Evolutionary conservation across 2,329 filamentous ascomycete species (phyloP).

Genomic region (Aureobasidium mangrovei): DNA sequence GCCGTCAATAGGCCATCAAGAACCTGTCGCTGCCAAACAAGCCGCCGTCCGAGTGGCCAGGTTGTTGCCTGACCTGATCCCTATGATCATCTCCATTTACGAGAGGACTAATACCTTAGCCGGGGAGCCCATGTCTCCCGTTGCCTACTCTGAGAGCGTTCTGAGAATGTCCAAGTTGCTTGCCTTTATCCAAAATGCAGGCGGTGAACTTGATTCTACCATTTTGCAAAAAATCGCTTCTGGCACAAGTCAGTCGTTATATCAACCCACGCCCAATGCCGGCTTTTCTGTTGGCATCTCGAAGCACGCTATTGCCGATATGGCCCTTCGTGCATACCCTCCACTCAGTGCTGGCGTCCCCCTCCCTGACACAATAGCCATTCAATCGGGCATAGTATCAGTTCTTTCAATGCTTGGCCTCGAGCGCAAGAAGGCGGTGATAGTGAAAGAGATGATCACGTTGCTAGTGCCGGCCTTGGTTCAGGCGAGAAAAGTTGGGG

Average conservation of each 20-base stretch:
- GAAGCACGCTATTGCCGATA: conserved; percentile 48
- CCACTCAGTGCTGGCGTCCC: conserved; percentile 53
- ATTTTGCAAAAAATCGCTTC: conserved; percentile 42
- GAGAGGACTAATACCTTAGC: conserved; percentile 54
- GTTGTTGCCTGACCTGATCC: conserved; percentile 63
- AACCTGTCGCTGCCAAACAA: conserved; percentile 18
- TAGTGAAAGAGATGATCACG: conserved; percentile 75
- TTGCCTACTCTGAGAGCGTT: conserved; percentile 63
- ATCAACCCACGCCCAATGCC: conserved; percentile 7
- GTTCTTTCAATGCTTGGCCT: conserved; percentile 72
- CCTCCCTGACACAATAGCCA: conserved; percentile 65
- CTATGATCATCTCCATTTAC: conserved; percentile 67
- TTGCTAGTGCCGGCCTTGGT: conserved; percentile 77
- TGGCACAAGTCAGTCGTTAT: conserved; percentile 16
- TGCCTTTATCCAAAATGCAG: conserved; percentile 55
- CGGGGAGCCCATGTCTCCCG: conserved; percentile 59
- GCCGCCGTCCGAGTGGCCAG: conserved; percentile 42
- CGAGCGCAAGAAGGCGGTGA: conserved; percentile 82
- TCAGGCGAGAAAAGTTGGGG: conserved; percentile 83
- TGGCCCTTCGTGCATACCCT: conserved; percentile 63
- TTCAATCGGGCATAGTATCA: conserved; percentile 79
- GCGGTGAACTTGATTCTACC: conserved; percentile 52
- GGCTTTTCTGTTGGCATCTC: conserved; percentile 11
- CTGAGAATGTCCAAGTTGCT: conserved; percentile 66
- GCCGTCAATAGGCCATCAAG: conserved; percentile 13